A percentile compares a stretch with the other conserved stretches of the same genome.
These are phyloP conservation scores for Apiotrichum mycotoxinovorans DNA, from an alignment of 1,284 basidiomycete species.

Conservation along the genomic window DNA sequence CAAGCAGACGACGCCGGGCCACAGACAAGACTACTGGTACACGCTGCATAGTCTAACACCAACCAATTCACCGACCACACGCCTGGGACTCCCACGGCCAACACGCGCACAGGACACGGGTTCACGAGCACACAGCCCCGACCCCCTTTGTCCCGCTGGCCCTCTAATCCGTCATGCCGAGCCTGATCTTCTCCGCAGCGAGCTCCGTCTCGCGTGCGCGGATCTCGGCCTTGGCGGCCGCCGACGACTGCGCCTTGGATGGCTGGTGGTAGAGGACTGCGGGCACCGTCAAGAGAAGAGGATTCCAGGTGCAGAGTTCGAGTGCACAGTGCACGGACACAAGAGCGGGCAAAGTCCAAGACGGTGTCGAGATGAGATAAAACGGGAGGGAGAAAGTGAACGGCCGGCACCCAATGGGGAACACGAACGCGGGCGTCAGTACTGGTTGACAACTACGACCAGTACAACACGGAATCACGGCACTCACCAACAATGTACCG, in stretches of 20 bases:
- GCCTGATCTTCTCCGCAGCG: constrained; percentile 74
- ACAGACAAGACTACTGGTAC: constrained; percentile 16
- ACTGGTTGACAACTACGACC: background rate
- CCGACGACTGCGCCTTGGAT: constrained; percentile 85
- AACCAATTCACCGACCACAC: background rate
- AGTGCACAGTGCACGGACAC: background rate
- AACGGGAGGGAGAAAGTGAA: too few species aligned
- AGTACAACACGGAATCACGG: background rate
- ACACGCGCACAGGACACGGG: too few species aligned
- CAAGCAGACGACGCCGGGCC: too few species aligned
- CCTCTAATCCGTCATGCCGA: constrained; percentile 38
- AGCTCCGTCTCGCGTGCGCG: constrained; percentile 89
- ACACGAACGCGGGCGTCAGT: too few species aligned
- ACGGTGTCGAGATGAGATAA: too few species aligned
- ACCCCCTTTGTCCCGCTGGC: too few species aligned
- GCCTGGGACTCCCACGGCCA: background rate
- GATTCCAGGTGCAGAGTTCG: background rate
- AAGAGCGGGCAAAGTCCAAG: background rate
- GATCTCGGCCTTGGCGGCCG: constrained; percentile 80
- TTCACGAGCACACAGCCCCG: too few species aligned
- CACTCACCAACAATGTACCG: constrained; percentile 78
- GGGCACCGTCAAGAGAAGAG: background rate
- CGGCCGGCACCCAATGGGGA: too few species aligned
- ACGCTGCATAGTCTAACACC: constrained; percentile 4
- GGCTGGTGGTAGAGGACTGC: constrained; percentile 94